Percentiles rank a stretch among this genome's conserved stretches.
phyloP scores from a whole-genome alignment of 2,329 filamentous ascomycete genomes.

The Verticillium nonalfalfae region DNA sequence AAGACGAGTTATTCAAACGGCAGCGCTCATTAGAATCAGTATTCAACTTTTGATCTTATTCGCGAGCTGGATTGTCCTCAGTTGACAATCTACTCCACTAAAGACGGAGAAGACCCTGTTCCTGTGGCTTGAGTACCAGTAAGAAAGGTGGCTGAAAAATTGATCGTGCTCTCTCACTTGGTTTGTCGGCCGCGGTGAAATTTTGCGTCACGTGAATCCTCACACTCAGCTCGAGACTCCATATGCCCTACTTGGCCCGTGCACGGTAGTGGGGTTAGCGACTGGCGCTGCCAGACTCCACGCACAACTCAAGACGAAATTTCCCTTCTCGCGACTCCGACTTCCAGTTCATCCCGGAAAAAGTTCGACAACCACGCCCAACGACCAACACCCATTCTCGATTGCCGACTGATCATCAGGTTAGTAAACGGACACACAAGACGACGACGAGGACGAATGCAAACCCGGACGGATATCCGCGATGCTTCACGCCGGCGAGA shows the following conservation, averaged over 20 bases:
- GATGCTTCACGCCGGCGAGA: neutral
- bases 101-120: too few relatives aligned
- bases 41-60: too few relatives aligned
- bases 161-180: too few relatives aligned
- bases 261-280: neutral
- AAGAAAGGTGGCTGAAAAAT: too few relatives aligned
- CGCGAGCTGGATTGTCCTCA: too few relatives aligned
- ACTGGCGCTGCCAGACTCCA: neutral
- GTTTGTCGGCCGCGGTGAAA: too few relatives aligned
- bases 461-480: neutral
- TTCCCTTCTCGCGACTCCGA: neutral
- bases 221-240: neutral
- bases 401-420: conserved; percentile 44
- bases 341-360: conserved; percentile 1
- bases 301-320: neutral
- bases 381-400: conserved; percentile 13
- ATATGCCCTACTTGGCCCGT: conserved; percentile 3
- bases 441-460: conserved; percentile 9
- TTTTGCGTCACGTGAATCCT: neutral
- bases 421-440: conserved; percentile 23
- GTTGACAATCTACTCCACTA: too few relatives aligned
- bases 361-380: conserved; percentile 6
- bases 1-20: too few relatives aligned
- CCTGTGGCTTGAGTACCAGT: too few relatives aligned
- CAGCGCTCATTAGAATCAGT: too few relatives aligned